Conservation (phyloP, 78 protist genomes). For the Reticulomyxa filosa region DNA sequence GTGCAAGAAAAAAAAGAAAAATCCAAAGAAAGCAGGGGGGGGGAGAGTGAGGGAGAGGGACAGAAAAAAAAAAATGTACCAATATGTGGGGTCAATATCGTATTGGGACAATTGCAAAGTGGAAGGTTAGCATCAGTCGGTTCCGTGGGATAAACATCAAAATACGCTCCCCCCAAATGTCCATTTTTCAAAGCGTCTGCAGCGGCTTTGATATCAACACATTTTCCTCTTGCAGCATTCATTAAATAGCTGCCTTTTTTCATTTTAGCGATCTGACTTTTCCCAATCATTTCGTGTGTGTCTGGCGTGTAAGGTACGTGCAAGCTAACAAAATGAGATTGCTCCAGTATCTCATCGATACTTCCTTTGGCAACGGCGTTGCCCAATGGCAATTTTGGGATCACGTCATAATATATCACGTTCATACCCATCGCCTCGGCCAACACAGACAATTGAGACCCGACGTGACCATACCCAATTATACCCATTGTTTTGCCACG, state of each 20-base stretch:
- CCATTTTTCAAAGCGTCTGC: slow-evolving; percentile 43
- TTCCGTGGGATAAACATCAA: slow-evolving; percentile 68
- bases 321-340: slow-evolving; percentile 51
- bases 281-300: slow-evolving; percentile 41
- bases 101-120: slow-evolving; percentile 46
- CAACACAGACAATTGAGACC: slow-evolving; percentile 54
- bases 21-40: no score
- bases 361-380: slow-evolving; percentile 23
- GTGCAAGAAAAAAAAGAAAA: no score
- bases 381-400: slow-evolving; percentile 44
- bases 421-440: slow-evolving; percentile 71
- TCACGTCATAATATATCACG: slow-evolving; percentile 53
- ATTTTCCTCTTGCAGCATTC: slow-evolving; percentile 58
- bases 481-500: slow-evolving; percentile 63
- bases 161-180: slow-evolving; percentile 56
- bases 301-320: slow-evolving; percentile 58
- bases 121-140: slow-evolving; percentile 17
- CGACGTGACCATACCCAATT: slow-evolving; percentile 35
- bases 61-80: no score
- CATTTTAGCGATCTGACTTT: slow-evolving; percentile 44
- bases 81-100: slow-evolving; percentile 73
- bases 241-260: slow-evolving; percentile 36
- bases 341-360: slow-evolving; percentile 26
- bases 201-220: slow-evolving; percentile 38
- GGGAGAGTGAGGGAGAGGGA: no score